Evolutionary conservation across 768 basidiomycete genomes (phyloP).

Genomic region (Porphyrellus cyaneotinctus): DNA sequence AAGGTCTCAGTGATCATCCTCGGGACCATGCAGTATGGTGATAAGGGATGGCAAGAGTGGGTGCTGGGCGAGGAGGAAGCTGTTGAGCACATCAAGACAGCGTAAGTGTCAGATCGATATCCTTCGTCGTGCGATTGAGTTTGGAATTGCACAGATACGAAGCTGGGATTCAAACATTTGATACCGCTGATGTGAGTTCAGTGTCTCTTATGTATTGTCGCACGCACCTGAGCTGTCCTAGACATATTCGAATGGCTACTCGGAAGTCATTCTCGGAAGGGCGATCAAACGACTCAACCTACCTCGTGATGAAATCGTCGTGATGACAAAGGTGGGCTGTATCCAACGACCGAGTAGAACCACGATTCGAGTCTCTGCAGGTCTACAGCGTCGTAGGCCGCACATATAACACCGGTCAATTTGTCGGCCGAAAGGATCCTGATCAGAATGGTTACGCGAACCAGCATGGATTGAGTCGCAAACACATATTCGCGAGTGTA

Average conservation of each 20-base stretch:
- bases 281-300: slow-evolving; percentile 63
- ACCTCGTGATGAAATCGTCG: slow-evolving; percentile 72
- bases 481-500: slow-evolving; percentile 58
- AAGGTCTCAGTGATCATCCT: slow-evolving; percentile 51
- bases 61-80: slow-evolving; percentile 45
- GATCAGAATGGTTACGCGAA: slow-evolving; percentile 46
- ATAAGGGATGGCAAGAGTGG: slow-evolving; percentile 51
- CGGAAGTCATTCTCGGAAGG: slow-evolving; percentile 66
- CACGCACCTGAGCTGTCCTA: slow-evolving; percentile 18
- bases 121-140: not conserved
- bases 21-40: slow-evolving; percentile 45
- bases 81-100: slow-evolving; percentile 44
- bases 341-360: not conserved
- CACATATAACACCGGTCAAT: slow-evolving; percentile 12
- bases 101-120: slow-evolving; percentile 28
- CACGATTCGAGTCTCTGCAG: slow-evolving; percentile 14
- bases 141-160: slow-evolving; percentile 26
- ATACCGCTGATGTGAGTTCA: slow-evolving; percentile 31
- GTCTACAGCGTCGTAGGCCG: slow-evolving; percentile 40
- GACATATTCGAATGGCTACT: slow-evolving; percentile 63
- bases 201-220: not conserved
- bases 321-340: slow-evolving; percentile 62
- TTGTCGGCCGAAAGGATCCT: slow-evolving; percentile 19
- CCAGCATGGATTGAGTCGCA: slow-evolving; percentile 43
- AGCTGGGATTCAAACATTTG: slow-evolving; percentile 35